A percentile compares a stretch with the other conserved stretches of the same genome.
Conservation (phyloP, 805 yeast species). For the Komagataella kurtzmanii region DNA sequence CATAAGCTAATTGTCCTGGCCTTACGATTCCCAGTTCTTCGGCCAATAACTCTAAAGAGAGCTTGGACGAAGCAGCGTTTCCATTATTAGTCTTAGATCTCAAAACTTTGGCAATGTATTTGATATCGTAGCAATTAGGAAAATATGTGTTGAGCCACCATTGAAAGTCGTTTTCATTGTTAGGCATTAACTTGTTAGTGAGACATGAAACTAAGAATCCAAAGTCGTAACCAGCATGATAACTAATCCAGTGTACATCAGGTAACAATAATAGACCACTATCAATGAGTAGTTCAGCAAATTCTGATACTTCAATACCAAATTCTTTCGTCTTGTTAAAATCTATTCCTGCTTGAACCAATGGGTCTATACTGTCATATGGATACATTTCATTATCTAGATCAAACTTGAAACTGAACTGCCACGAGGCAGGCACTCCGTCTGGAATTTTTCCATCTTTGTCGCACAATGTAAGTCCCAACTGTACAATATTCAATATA, state of each 20-base stretch:
- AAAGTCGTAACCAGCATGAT: slow-evolving; percentile 88
- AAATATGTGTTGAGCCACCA: slow-evolving; percentile 60
- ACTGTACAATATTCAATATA: slow-evolving; percentile 71
- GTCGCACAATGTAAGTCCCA: slow-evolving; percentile 69
- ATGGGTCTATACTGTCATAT: slow-evolving; percentile 67
- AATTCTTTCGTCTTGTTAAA: slow-evolving; percentile 57
- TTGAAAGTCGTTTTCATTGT: slow-evolving; percentile 64
- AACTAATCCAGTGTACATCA: slow-evolving; percentile 75
- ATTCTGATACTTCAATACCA: slow-evolving; percentile 70
- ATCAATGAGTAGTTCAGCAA: slow-evolving; percentile 74
- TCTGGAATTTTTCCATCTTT: slow-evolving; percentile 58
- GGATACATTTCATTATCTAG: slow-evolving; percentile 72
- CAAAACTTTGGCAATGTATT: slow-evolving; percentile 25
- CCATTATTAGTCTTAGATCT: slow-evolving; percentile 8
- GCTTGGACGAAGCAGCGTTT: slow-evolving; percentile 14
- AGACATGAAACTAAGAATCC: slow-evolving; percentile 77
- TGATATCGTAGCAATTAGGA: slow-evolving; percentile 77
- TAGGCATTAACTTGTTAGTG: slow-evolving; percentile 67
- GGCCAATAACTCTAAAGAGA: slow-evolving; percentile 48
- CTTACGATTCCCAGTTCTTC: slow-evolving; percentile 62
- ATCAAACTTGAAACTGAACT: slow-evolving; percentile 83
- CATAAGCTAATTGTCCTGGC: slow-evolving; percentile 24
- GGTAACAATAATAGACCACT: slow-evolving; percentile 73
- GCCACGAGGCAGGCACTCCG: slow-evolving; percentile 73
- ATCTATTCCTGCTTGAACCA: slow-evolving; percentile 74